Percentiles rank a stretch among this genome's conserved stretches.
Evolutionary conservation across 2,329 filamentous ascomycete species (phyloP).

Genomic region (Talaromyces sp.): DNA sequence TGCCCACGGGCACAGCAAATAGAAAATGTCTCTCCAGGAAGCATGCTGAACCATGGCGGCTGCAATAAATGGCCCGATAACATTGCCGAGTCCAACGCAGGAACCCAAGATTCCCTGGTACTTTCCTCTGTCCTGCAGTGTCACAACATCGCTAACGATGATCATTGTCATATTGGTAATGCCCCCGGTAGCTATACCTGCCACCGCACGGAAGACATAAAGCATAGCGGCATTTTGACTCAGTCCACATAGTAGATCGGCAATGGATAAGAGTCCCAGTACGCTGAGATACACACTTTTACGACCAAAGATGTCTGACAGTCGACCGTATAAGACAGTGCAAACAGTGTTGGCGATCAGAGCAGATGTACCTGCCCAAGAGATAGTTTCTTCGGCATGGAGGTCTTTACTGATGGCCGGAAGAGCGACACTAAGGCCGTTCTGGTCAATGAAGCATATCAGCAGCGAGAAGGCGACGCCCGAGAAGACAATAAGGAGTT

Average conservation of each 20-base stretch:
- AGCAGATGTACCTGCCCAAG: slow-evolving; percentile 68
- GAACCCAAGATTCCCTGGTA: slow-evolving; percentile 45
- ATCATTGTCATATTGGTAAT: slow-evolving; percentile 56
- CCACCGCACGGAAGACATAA: slow-evolving; percentile 55
- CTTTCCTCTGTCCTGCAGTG: slow-evolving; percentile 53
- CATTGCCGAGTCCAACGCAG: slow-evolving; percentile 41
- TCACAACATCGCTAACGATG: slow-evolving; percentile 56
- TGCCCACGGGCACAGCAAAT: slow-evolving; percentile 49
- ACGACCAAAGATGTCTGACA: slow-evolving; percentile 57
- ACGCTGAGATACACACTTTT: slow-evolving; percentile 54
- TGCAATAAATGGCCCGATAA: slow-evolving; percentile 43
- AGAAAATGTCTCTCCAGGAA: slow-evolving; percentile 44
- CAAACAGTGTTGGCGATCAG: slow-evolving; percentile 61
- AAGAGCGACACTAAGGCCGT: slow-evolving; percentile 49
- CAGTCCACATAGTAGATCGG: slow-evolving; percentile 55
- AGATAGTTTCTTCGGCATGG: slow-evolving; percentile 45
- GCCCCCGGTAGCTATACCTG: slow-evolving; percentile 58
- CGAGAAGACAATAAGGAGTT: slow-evolving; percentile 44
- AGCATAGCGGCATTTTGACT: slow-evolving; percentile 52
- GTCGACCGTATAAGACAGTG: slow-evolving; percentile 57
- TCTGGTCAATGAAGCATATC: slow-evolving; percentile 54
- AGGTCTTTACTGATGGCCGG: slow-evolving; percentile 49
- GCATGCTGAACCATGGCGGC: slow-evolving; percentile 39
- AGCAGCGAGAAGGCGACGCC: slow-evolving; percentile 49
- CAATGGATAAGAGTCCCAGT: slow-evolving; percentile 48